Evolutionary conservation across 306 rosid genomes (phyloP), one percentile per base, ranked within the genome.

Genomic region (Elaeagnus macrophylla): DNA sequence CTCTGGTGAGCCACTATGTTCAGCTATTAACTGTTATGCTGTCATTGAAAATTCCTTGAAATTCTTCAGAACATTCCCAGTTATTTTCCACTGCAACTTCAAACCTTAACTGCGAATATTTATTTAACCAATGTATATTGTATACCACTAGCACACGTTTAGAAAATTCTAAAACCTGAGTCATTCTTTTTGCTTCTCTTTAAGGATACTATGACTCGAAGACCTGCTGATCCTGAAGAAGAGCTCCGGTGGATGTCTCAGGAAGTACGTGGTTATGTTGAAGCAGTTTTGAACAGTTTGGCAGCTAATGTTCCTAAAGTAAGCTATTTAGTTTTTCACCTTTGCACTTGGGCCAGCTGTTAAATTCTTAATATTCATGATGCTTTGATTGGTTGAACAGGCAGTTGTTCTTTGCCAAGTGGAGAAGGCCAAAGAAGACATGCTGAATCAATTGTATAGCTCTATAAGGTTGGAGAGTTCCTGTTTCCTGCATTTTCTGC

Each of bases 271-370:
- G 84, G 84, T 68, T 79, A 79, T 68, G 81, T 84, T 40, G 94
- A 84, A 69, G 94, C 87, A 53, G 88, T 84, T 38, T 64, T 84
- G 64, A 84, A 81, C 76, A 80, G 94, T 78, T 78, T 84, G 72
- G 94, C 94, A 78, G 94, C 94, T n/a, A 84, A 84, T 71, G 85
- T 84, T 39, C 94, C 85, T 12, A 84, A 84, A 55, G 94, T 78
- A 48, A 68, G 76, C 51, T 68, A 25, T 25, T 25, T 25, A 25
- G 32, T 25, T 25, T 25, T 25, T 25, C 4, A 25, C 32, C 32
- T 5, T 25, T 25, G 32, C 32, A 25, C 32, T 5, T 25, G 32
- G 32, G 32, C 32, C 32, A 25, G n/a, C 32, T 25, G 32, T 25
- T 25, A 25, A 25, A 25, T 25, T 25, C 4, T 25, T 25, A 49